phyloP scores from a whole-genome alignment of 345 rosid genomes.

The Lumnitzera racemosa region DNA sequence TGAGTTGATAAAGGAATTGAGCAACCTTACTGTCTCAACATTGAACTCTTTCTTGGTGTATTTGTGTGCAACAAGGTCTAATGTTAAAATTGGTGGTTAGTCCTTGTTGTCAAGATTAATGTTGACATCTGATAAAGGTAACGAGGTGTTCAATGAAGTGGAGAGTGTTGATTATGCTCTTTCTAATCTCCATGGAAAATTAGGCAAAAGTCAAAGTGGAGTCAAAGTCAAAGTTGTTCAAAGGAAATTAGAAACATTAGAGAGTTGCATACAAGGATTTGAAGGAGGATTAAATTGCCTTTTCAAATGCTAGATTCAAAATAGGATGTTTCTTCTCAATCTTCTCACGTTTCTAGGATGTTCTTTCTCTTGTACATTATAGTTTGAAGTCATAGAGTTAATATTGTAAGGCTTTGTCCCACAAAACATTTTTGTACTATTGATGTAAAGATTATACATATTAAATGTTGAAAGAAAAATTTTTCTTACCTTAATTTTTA shows the following conservation, averaged over 20 bases:
- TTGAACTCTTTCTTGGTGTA: constrained; percentile 40
- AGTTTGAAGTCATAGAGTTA: too few relatives aligned
- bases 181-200: constrained; percentile 9
- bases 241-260: constrained; percentile 28
- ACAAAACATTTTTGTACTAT: too few relatives aligned
- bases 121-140: constrained; percentile 16
- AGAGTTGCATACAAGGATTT: constrained; percentile 17
- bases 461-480: too few relatives aligned
- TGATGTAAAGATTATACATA: too few relatives aligned
- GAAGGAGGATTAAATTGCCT: constrained; percentile 26
- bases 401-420: too few relatives aligned
- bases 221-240: constrained; percentile 21
- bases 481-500: too few relatives aligned
- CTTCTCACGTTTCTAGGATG: constrained; percentile 20
- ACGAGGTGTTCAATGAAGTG: constrained; percentile 31
- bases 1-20: constrained; percentile 31
- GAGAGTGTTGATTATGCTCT: constrained; percentile 29
- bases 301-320: constrained; percentile 32
- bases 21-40: constrained; percentile 19
- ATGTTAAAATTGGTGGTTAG: constrained; percentile 31
- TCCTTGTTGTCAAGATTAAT: constrained; percentile 30
- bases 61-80: constrained; percentile 18
- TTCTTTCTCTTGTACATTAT: too few relatives aligned
- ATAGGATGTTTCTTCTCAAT: constrained; percentile 46
- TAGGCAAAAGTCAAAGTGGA: constrained; percentile 10